These are phyloP conservation scores for Globisporangium sylvaticum DNA, from an alignment of 352 stramenopile species.

Conservation along the genomic window DNA sequence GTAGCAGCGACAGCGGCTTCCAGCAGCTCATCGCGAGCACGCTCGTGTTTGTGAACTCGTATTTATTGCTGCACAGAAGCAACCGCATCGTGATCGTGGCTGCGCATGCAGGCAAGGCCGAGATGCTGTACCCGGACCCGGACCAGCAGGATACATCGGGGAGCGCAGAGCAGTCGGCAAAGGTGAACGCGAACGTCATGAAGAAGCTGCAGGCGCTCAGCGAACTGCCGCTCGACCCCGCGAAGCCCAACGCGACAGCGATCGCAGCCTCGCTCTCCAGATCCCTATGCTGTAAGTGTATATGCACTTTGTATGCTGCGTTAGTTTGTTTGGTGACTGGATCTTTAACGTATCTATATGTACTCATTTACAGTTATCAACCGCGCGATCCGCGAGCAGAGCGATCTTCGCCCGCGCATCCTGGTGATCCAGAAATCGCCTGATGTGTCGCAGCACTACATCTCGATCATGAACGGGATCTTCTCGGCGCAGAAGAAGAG, in stretches of 20 bases:
- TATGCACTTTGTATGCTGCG: neutral
- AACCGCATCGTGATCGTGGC: slow-evolving; percentile 85
- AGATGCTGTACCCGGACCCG: slow-evolving; percentile 77
- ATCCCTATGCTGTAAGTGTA: slow-evolving; percentile 70
- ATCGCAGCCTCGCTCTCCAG: slow-evolving; percentile 78
- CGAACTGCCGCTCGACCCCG: slow-evolving; percentile 35
- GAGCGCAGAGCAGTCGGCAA: slow-evolving; percentile 62
- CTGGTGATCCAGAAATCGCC: slow-evolving; percentile 80
- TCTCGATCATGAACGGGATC: slow-evolving; percentile 89
- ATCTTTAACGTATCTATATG: neutral
- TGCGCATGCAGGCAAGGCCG: slow-evolving; percentile 60
- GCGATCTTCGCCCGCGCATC: slow-evolving; percentile 73
- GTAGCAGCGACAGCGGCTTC: slow-evolving; percentile 26
- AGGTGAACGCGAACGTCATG: slow-evolving; percentile 71
- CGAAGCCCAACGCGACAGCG: slow-evolving; percentile 58
- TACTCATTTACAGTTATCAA: slow-evolving; percentile 67
- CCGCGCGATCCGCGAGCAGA: slow-evolving; percentile 72
- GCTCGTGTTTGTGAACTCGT: slow-evolving; percentile 86
- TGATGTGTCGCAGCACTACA: slow-evolving; percentile 86
- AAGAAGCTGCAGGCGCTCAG: slow-evolving; percentile 60
- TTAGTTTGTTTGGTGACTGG: neutral
- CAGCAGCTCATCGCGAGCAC: slow-evolving; percentile 72
- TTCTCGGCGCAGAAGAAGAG: slow-evolving; percentile 88
- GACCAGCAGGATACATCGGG: slow-evolving; percentile 60
- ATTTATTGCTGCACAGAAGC: slow-evolving; percentile 80